phyloP scores from a whole-genome alignment of 305 asterid species.

The Coffea humblotiana region DNA sequence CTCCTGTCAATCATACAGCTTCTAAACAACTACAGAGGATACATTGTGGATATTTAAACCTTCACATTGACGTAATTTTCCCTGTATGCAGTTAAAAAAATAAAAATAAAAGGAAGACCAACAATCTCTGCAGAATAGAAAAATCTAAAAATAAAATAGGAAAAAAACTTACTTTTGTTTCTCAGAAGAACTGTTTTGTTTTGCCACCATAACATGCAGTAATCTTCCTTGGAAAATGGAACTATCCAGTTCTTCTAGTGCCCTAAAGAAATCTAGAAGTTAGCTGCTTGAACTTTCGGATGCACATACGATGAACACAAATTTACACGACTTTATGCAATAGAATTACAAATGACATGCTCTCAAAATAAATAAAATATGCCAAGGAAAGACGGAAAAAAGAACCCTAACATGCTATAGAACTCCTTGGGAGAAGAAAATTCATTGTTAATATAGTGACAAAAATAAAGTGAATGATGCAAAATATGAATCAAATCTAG shows the following conservation, averaged over 20 bases:
- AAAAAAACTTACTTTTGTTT: constrained; percentile 47
- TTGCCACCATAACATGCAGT: constrained; percentile 88
- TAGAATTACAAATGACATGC: not conserved
- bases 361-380: not conserved
- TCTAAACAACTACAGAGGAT: not conserved
- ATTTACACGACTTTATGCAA: not conserved
- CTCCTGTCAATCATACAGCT: constrained; percentile 2
- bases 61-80: no score
- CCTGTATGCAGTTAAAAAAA: no score
- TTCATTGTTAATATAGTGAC: not conserved
- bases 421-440: not conserved
- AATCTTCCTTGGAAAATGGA: constrained; percentile 91
- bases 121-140: not conserved
- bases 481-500: not conserved
- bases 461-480: not conserved
- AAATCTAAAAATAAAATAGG: not conserved
- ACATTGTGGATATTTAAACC: not conserved
- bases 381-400: not conserved
- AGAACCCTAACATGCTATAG: not conserved
- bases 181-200: constrained; percentile 48
- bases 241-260: constrained; percentile 72
- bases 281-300: not conserved
- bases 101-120: not conserved
- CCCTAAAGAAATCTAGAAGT: constrained; percentile 46
- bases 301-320: constrained; percentile 1